Percentiles rank a stretch among this genome's conserved stretches.
phyloP scores from a whole-genome alignment of 768 basidiomycete species.

The Russula virescens region DNA sequence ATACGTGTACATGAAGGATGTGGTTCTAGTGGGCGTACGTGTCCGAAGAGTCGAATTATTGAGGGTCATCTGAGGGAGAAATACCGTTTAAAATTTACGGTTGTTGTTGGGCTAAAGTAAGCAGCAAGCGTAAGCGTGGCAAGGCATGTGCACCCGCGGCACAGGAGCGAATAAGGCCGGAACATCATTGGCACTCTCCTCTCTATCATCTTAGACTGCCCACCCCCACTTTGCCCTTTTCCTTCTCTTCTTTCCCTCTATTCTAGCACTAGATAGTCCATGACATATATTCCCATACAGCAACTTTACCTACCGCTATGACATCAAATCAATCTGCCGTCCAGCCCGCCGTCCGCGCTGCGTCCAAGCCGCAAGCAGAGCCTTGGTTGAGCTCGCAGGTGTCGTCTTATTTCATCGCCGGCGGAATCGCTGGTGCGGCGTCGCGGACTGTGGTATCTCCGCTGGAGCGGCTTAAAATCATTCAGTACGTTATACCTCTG shows the following conservation, averaged over 20 bases:
- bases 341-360: background rate
- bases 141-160: no score
- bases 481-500: constrained; percentile 58
- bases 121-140: no score
- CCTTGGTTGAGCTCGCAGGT: constrained; percentile 34
- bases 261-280: constrained; percentile 9
- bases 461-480: constrained; percentile 91
- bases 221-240: constrained; percentile 2
- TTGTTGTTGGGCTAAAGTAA: no score
- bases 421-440: constrained; percentile 53
- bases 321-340: constrained; percentile 16
- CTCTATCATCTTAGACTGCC: no score
- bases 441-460: constrained; percentile 91
- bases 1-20: background rate
- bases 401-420: constrained; percentile 48
- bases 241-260: background rate
- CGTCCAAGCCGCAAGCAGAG: constrained; percentile 12
- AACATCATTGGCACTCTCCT: no score
- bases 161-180: no score
- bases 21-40: background rate
- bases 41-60: no score
- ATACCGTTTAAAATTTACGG: no score
- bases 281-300: constrained; percentile 9
- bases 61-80: no score
- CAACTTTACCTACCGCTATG: constrained; percentile 9